Evolutionary conservation across 768 basidiomycete genomes (phyloP).

Genomic region (Mycena pura): DNA sequence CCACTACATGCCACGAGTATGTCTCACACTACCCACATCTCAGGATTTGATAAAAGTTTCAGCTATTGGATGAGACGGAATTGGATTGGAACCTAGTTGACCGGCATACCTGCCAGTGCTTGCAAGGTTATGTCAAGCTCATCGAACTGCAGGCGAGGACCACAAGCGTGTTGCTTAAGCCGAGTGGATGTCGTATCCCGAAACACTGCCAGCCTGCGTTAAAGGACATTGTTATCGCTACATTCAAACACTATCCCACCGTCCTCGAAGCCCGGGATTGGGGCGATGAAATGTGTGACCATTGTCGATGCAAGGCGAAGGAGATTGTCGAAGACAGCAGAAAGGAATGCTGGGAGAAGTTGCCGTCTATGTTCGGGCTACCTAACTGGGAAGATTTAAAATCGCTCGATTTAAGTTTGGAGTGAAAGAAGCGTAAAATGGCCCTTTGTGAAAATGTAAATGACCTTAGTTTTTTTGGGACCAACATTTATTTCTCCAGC

Average conservation of each 20-base stretch:
- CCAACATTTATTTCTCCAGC: too few species aligned
- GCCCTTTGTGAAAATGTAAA: too few species aligned
- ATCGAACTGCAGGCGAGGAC: neutral
- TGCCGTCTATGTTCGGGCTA: slow-evolving; percentile 10
- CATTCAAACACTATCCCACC: neutral
- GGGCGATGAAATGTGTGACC: neutral
- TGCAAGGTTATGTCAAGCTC: neutral
- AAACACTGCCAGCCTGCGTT: neutral
- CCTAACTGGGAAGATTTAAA: slow-evolving; percentile 7
- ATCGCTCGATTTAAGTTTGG: slow-evolving; percentile 12
- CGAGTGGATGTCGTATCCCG: neutral
- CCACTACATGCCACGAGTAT: neutral
- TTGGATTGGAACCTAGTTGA: neutral
- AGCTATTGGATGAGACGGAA: neutral
- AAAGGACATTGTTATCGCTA: neutral
- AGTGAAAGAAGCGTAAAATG: too few species aligned
- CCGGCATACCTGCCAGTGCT: neutral
- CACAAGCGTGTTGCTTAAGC: neutral
- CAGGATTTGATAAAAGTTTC: neutral
- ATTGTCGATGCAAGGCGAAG: neutral
- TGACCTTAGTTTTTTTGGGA: too few species aligned
- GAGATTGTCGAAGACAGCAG: neutral
- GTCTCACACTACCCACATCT: neutral
- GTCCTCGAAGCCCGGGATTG: neutral
- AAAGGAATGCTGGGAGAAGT: slow-evolving; percentile 6